phyloP scores from a whole-genome alignment of 495 filamentous ascomycete species.

The Physcia stellaris region DNA sequence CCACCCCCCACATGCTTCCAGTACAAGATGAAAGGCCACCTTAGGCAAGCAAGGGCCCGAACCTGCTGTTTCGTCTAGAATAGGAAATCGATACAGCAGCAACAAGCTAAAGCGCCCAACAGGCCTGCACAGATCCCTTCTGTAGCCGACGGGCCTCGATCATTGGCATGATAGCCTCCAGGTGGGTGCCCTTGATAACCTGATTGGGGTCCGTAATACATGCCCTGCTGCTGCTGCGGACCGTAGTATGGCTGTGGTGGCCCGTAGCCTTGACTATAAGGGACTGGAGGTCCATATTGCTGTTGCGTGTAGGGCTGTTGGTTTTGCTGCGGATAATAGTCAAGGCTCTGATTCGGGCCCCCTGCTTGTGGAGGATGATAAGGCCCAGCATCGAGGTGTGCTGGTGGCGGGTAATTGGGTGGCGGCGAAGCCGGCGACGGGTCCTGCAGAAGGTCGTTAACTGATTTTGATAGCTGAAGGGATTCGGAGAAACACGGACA shows the following conservation, averaged over 20 bases:
- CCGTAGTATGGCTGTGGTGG: conserved; percentile 4
- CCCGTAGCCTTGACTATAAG: conserved; percentile 1
- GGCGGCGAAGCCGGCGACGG: no score
- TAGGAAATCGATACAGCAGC: conserved; percentile 28
- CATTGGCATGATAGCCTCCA: conserved; percentile 15
- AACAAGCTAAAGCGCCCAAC: conserved; percentile 22
- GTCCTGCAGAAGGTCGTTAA: no score
- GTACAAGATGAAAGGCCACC: no score
- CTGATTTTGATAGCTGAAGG: no score
- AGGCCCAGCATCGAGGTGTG: conserved; percentile 8
- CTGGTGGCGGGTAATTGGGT: conserved; percentile 10
- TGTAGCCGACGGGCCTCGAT: conserved; percentile 7
- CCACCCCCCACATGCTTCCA: no score
- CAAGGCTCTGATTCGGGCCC: conserved; percentile 2
- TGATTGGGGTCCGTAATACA: conserved; percentile 15
- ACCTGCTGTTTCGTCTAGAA: no score
- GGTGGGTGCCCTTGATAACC: conserved; percentile 8
- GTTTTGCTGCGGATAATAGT: conserved; percentile 4
- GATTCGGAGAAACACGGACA: no score
- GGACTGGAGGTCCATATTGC: conserved; percentile 1
- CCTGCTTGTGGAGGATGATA: conserved; percentile 1
- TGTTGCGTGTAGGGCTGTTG: conserved; percentile 3
- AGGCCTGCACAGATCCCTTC: conserved; percentile 21
- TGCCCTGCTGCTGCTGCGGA: conserved; percentile 10
- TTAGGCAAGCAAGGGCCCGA: no score